A percentile compares a stretch with the other conserved stretches of the same genome.
These are phyloP conservation scores for Lactifluus echinatus DNA, from an alignment of 768 basidiomycete genomes.

Conservation along the genomic window DNA sequence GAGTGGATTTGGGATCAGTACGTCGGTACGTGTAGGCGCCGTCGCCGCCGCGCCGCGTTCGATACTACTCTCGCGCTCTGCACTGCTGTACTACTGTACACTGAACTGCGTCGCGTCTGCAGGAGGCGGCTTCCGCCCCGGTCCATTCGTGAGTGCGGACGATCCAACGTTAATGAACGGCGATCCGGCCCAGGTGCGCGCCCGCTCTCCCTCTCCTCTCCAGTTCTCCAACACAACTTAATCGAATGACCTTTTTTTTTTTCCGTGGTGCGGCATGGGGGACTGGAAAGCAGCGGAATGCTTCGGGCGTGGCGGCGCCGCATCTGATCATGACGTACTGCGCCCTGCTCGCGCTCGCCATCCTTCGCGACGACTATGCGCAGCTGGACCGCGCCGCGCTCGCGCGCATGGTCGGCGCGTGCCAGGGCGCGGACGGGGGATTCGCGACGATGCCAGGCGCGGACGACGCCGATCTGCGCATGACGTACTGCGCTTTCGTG, in stretches of 20 bases:
- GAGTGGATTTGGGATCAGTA: slow-evolving; percentile 92
- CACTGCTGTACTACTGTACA: no score
- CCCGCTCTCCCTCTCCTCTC: slow-evolving; percentile 17
- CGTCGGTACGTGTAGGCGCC: slow-evolving; percentile 51
- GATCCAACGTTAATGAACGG: no score
- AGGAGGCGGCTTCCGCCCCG: slow-evolving; percentile 55
- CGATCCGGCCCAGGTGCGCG: slow-evolving; percentile 15
- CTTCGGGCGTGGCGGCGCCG: slow-evolving; percentile 47
- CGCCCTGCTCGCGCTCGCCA: slow-evolving; percentile 71
- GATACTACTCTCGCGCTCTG: no score
- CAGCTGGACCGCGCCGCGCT: slow-evolving; percentile 62
- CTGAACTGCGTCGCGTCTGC: no score
- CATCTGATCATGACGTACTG: slow-evolving; percentile 95
- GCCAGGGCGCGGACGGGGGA: slow-evolving; percentile 78
- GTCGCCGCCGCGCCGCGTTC: no score
- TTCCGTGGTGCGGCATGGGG: neutral
- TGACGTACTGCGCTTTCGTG: slow-evolving; percentile 81
- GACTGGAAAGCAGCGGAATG: slow-evolving; percentile 26
- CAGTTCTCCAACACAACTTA: neutral
- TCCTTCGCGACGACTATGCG: slow-evolving; percentile 80
- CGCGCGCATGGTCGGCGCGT: slow-evolving; percentile 54
- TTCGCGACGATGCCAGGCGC: slow-evolving; percentile 64
- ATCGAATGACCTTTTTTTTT: neutral
- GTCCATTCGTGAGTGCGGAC: slow-evolving; percentile 62
- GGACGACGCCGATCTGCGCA: slow-evolving; percentile 71